Evolutionary conservation across 805 yeast genomes (phyloP).

Genomic region (Wickerhamomyces sydowiorum): DNA sequence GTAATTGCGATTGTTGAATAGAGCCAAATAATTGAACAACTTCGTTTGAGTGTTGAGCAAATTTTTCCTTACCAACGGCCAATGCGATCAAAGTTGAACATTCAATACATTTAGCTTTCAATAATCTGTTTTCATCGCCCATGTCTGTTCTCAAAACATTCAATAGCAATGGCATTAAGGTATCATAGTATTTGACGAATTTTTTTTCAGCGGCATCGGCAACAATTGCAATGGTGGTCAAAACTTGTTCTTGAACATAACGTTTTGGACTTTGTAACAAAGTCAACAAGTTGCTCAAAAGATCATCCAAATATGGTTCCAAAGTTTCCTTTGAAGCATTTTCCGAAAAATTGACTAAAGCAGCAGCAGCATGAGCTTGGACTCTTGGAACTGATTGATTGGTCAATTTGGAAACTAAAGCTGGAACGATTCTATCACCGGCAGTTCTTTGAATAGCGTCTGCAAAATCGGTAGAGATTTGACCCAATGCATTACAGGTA

Average conservation of each 20-base stretch:
- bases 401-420: slow-evolving; percentile 75
- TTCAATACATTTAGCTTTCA: slow-evolving; percentile 92
- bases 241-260: slow-evolving; percentile 95
- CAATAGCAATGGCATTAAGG: slow-evolving; percentile 84
- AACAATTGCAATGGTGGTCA: slow-evolving; percentile 93
- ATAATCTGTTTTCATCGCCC: slow-evolving; percentile 69
- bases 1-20: slow-evolving; percentile 55
- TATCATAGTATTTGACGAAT: slow-evolving; percentile 87
- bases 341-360: slow-evolving; percentile 91
- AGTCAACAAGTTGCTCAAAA: slow-evolving; percentile 67
- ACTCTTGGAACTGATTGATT: slow-evolving; percentile 79
- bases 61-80: slow-evolving; percentile 92
- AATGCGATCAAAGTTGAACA: slow-evolving; percentile 91
- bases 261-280: slow-evolving; percentile 80
- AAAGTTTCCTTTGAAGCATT: slow-evolving; percentile 81
- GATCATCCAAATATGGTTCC: slow-evolving; percentile 87
- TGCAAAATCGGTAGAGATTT: slow-evolving; percentile 94
- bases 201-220: slow-evolving; percentile 93
- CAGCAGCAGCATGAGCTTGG: slow-evolving; percentile 98
- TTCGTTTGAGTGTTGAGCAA: slow-evolving; percentile 67
- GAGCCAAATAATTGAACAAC: slow-evolving; percentile 64
- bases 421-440: slow-evolving; percentile 78
- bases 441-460: slow-evolving; percentile 78
- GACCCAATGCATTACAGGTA: slow-evolving; percentile 95
- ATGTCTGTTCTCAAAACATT: slow-evolving; percentile 74